Conservation (phyloP, 768 basidiomycete species). For the Mycena floridula region DNA sequence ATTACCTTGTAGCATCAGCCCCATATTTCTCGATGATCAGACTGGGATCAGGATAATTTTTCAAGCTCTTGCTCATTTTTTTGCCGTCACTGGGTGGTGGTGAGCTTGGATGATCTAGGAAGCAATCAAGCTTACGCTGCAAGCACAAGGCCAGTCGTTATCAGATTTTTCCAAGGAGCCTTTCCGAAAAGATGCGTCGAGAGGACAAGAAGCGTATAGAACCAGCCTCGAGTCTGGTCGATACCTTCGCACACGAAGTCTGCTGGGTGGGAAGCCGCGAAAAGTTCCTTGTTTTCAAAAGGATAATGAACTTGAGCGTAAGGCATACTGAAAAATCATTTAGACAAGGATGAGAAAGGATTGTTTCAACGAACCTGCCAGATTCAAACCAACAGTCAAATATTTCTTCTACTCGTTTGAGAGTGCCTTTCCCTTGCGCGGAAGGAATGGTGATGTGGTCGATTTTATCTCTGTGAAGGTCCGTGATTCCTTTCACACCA, state of each 20-base stretch:
- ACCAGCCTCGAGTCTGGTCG: slow-evolving; percentile 99
- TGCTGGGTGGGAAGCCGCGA: slow-evolving; percentile 84
- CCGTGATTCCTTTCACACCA: slow-evolving; percentile 77
- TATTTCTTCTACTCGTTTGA: slow-evolving; percentile 93
- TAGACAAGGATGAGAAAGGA: not conserved
- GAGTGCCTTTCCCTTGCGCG: slow-evolving; percentile 72
- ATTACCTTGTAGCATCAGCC: slow-evolving; percentile 87
- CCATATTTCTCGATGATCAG: slow-evolving; percentile 87
- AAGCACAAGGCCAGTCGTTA: slow-evolving; percentile 92
- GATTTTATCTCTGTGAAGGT: slow-evolving; percentile 91
- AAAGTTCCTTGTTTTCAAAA: slow-evolving; percentile 91
- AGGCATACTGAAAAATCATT: slow-evolving; percentile 70
- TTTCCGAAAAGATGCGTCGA: slow-evolving; percentile 91
- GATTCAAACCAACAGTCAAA: slow-evolving; percentile 99
- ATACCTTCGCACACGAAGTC: slow-evolving; percentile 98
- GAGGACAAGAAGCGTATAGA: slow-evolving; percentile 94
- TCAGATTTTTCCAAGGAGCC: slow-evolving; percentile 98
- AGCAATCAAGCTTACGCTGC: slow-evolving; percentile 64
- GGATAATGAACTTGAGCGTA: slow-evolving; percentile 97
- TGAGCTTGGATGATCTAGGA: slow-evolving; percentile 1
- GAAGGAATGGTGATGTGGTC: slow-evolving; percentile 97
- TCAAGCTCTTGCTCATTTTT: slow-evolving; percentile 98
- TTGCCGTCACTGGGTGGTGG: slow-evolving; percentile 71
- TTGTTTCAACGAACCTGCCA: slow-evolving; percentile 60
- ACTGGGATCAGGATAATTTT: slow-evolving; percentile 96